phyloP scores from a whole-genome alignment of 805 yeast genomes.

The Lipomyces sp. region DNA sequence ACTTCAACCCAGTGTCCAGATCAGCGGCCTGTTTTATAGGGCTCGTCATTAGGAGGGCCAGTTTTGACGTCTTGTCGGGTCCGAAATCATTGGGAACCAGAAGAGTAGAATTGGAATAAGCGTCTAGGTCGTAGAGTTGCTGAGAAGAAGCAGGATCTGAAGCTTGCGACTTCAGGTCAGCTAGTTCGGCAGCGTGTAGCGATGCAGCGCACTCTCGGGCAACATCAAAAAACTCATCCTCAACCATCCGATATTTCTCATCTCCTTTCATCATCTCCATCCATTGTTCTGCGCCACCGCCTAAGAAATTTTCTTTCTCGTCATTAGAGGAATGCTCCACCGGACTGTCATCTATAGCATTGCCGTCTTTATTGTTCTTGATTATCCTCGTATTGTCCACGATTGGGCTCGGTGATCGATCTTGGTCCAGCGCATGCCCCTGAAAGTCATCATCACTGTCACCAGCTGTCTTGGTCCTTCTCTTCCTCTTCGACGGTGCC shows the following conservation, averaged over 20 bases:
- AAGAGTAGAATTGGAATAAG: neutral
- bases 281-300: neutral
- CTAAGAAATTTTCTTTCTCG: neutral
- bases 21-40: constrained; percentile 4
- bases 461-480: neutral
- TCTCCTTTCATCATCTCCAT: constrained; percentile 22
- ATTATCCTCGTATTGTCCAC: neutral
- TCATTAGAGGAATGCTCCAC: neutral
- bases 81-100: neutral
- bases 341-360: neutral
- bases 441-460: neutral
- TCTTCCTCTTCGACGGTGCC: neutral
- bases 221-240: constrained; percentile 31
- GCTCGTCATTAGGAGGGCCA: constrained; percentile 6
- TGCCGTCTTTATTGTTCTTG: neutral
- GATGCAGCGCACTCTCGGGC: constrained; percentile 19
- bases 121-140: neutral
- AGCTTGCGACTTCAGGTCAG: neutral
- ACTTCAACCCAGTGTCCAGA: neutral
- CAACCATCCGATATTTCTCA: constrained; percentile 30
- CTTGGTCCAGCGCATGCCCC: neutral
- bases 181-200: constrained; percentile 19
- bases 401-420: neutral
- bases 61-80: constrained; percentile 1
- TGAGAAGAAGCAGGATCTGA: neutral